Conservation (phyloP, 306 rosid species). For the Dalbergia cultrata region DNA sequence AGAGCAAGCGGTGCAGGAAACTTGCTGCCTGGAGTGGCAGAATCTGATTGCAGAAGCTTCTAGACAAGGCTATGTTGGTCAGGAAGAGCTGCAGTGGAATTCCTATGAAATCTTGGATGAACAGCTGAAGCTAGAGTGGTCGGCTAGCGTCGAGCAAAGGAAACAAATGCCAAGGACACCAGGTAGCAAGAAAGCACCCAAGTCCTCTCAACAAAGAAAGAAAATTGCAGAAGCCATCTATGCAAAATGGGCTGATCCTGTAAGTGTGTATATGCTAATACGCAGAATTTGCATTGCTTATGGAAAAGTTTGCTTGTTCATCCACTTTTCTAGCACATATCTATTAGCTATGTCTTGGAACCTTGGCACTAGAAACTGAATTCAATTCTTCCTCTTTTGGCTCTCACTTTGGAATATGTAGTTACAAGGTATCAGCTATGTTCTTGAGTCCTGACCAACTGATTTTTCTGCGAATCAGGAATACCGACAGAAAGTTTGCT, state of each 20-base stretch:
- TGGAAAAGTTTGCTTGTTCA: slow-evolving; percentile 29
- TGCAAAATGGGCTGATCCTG: slow-evolving; percentile 95
- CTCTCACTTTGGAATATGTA: neutral
- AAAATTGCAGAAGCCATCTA: slow-evolving; percentile 86
- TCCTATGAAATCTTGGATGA: slow-evolving; percentile 68
- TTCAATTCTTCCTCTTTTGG: neutral
- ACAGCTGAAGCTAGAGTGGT: slow-evolving; percentile 73
- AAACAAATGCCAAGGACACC: slow-evolving; percentile 55
- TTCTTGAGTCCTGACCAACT: slow-evolving; percentile 5
- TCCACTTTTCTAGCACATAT: neutral
- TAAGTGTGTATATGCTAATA: slow-evolving; percentile 55
- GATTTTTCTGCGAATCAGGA: slow-evolving; percentile 58
- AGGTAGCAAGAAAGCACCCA: slow-evolving; percentile 79
- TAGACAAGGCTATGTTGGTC: slow-evolving; percentile 72
- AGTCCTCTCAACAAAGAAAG: slow-evolving; percentile 85
- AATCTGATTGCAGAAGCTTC: slow-evolving; percentile 87
- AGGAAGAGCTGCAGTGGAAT: slow-evolving; percentile 88
- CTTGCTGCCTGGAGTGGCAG: slow-evolving; percentile 83
- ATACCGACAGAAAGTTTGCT: slow-evolving; percentile 77
- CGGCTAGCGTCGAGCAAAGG: slow-evolving; percentile 66
- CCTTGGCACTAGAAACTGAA: slow-evolving; percentile 1
- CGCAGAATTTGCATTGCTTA: slow-evolving; percentile 37
- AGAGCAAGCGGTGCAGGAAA: slow-evolving; percentile 68
- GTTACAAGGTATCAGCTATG: neutral
- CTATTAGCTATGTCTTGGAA: neutral